Evolutionary conservation across 2,329 filamentous ascomycete genomes (phyloP).

Genomic region (Cryoendolithus antarcticus): DNA sequence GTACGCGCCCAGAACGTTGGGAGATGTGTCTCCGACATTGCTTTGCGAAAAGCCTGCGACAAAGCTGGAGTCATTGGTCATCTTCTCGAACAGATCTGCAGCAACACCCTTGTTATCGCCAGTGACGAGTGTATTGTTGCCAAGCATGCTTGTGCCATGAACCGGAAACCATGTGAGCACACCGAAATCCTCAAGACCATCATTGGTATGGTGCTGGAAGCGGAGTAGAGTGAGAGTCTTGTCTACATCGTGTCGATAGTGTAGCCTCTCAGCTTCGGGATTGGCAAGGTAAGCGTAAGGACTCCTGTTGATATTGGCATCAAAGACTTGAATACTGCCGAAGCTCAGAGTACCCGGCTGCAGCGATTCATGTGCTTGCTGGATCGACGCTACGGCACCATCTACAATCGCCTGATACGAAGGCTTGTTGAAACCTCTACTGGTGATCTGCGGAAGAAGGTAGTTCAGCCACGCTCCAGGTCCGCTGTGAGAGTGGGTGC

Average conservation of each 20-base stretch:
- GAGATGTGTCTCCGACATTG: conserved; percentile 81
- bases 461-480: conserved; percentile 94
- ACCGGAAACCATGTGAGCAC: conserved; percentile 84
- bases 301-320: conserved; percentile 82
- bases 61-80: conserved; percentile 49
- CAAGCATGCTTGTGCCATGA: conserved; percentile 80
- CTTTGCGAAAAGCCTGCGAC: conserved; percentile 88
- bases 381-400: conserved; percentile 69
- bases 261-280: conserved; percentile 58
- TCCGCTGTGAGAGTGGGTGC: conserved; percentile 85
- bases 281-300: conserved; percentile 81
- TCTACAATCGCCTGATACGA: conserved; percentile 84
- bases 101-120: conserved; percentile 98
- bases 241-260: conserved; percentile 56
- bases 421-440: conserved; percentile 71
- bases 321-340: conserved; percentile 54
- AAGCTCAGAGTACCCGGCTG: conserved; percentile 58
- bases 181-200: conserved; percentile 64
- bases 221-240: conserved; percentile 70
- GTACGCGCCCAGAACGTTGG: conserved; percentile 76
- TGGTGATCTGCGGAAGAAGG: conserved; percentile 80
- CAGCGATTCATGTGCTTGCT: conserved; percentile 63
- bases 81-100: conserved; percentile 67
- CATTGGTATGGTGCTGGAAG: conserved; percentile 51
- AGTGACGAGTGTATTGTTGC: conserved; percentile 81